Base-by-base conservation (phyloP, 192 early-diverging fungal species). In the Radiomyces spectabilis region DNA sequence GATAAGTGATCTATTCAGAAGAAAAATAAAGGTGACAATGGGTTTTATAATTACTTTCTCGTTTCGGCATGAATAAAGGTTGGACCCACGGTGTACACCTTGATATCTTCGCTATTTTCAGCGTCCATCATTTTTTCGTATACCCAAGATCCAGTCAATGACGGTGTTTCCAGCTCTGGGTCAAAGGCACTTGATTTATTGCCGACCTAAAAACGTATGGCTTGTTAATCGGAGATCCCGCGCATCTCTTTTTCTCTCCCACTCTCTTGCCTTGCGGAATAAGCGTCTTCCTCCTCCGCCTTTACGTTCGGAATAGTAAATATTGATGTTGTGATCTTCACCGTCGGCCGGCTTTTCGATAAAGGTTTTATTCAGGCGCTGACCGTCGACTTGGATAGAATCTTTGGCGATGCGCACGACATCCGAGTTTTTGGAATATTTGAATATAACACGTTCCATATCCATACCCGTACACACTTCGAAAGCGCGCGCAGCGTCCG, bases 81-180 rank as follows among this genome's bases (percentile, higher is more conserved):
- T 10, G 86, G 73, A 13, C 94, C 94, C 32, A 98, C 86, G 1
- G 93, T 98, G 62, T 98, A 98, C 27, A 96, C 85, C 70, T 98
- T 98, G 53, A 98, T 90, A 57, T 98, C 95, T 57, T 95, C 95
- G 1, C 90, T 86, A 68, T 93, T 92, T 57, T 96, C 91, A 1
- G 93, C 93, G 42, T 82, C 78, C 79, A 98, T 85, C 41, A 98
- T 94, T 65, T 96, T 83, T 39, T 98, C 95, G 70, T 98, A 98
- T 31, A 98, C 80, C 56, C 80, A 98, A 3, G 88, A 92, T 3
- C 85, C 90, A 5, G 87, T 80, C 0, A 57, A 71, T 35, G 91
- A 82, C 13, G 93, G 77, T n/a, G 66, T 50, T 25, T 62, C 69
- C 3, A 89, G 67, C 18, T 84, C 82, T 13, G 85, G 77, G 52